Evolutionary conservation across 2,329 filamentous ascomycete species (phyloP), one percentile per base, ranked within the genome.

Genomic region (Raffaelea albimanens): DNA sequence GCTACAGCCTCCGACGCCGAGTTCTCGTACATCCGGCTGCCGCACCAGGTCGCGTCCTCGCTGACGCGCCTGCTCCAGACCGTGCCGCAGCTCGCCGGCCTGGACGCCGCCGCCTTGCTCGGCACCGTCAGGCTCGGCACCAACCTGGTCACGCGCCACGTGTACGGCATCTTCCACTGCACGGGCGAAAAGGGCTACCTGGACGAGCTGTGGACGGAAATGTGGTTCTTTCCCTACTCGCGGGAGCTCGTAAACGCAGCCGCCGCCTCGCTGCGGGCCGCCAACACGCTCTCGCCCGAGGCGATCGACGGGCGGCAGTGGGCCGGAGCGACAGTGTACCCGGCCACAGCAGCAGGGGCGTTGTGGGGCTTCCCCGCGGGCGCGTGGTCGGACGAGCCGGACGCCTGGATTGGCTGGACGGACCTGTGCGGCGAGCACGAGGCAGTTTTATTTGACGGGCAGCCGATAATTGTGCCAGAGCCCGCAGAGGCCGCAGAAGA

Each of bases 381-480:
- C 5, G 46, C 46, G 2, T 48, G 46, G 46, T 40, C 46, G 7
- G 46, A 48, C 41, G 7, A 40, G 14, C 19, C 11, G 3, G 19
- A 34, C 20, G 23, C 18, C 7, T 44, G 40, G 46, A 22, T 44
- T 10, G 16, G 20, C 23, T 48, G 46, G 46, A 18, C 2, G 5
- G 40, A 43, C 7, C 22, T 48, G 19, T 48, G 46, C 22, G 42
- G 18, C 8, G 46, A 20, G 19, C 23, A 48, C 20, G 46, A 48
- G 18, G 19, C n/a, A 2, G 23, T 40, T 4, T 20, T 48, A 29
- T 50, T 50, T 45, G 36, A 34, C 56, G 56, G n/a, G n/a, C n/a
- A n/a, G n/a, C n/a, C n/a, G n/a, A n/a, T n/a, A n/a, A n/a, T n/a
- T n/a, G n/a, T n/a, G n/a, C n/a, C n/a, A n/a, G n/a, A n/a, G n/a